Conservation (phyloP, 345 rosid species). For the Limnanthes douglasii region DNA sequence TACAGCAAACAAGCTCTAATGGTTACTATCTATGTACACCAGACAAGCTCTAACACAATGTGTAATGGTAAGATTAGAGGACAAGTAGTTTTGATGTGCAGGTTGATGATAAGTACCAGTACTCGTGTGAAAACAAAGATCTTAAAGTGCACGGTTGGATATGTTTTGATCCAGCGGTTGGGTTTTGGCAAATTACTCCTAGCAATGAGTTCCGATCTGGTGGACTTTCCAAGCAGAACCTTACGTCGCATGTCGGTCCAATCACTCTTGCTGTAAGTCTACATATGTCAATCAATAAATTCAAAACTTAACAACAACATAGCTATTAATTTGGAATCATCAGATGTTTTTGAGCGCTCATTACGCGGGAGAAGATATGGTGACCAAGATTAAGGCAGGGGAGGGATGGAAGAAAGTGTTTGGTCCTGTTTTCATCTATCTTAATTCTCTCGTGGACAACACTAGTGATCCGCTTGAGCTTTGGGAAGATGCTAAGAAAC, state of each 20-base stretch:
- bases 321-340: constrained; percentile 4
- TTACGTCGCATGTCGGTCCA: constrained; percentile 57
- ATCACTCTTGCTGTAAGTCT: constrained; percentile 25
- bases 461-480: constrained; percentile 22
- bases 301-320: background rate
- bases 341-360: constrained; percentile 93
- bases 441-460: constrained; percentile 26
- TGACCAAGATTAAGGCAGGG: constrained; percentile 36
- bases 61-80: background rate
- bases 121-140: constrained; percentile 70
- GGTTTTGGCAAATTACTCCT: constrained; percentile 77
- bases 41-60: background rate
- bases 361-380: constrained; percentile 70
- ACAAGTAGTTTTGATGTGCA: constrained; percentile 4
- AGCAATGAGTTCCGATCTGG: constrained; percentile 62
- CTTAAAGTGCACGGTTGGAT: constrained; percentile 81
- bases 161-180: constrained; percentile 22
- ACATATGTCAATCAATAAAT: background rate
- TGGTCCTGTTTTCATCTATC: constrained; percentile 66
- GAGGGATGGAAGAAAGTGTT: constrained; percentile 94
- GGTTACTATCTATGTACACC: background rate
- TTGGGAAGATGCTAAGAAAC: constrained; percentile 75
- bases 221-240: constrained; percentile 48
- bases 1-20: background rate
- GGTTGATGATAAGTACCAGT: constrained; percentile 92